Base-by-base conservation (phyloP, 768 basidiomycete genomes). In the Suillus alpinus region DNA sequence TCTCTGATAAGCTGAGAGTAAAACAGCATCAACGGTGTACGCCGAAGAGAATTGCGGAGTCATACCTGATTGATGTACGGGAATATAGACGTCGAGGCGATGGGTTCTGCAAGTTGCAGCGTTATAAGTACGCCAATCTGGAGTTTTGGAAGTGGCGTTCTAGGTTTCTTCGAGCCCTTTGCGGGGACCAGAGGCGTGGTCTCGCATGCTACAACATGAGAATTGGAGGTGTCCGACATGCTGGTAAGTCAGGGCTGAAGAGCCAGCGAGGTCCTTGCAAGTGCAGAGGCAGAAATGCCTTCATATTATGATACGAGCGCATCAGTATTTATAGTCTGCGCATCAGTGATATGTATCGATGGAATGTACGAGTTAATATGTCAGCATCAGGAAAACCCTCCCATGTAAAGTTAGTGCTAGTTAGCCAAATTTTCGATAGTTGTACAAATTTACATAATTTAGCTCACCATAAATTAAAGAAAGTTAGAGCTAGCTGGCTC, bases 1-100 rank as follows among this genome's bases (percentile, higher is more conserved):
- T 86, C 86, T 31, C 81, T 76, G 41, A 89, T 79, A n/a, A 88
- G 78, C 86, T 88, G 57, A 32, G 34, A 2, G n/a, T 2, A 1
- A 49, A 18, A 18, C 9, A 6, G 26, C 18, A 10, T 49, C 46
- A 14, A 18, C 14, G 10, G 23, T 49, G 16, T 63, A 41, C 7
- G 13, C 14, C 26, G 26, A 31, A 26, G 32, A 46, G 16, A 3
- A 20, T 4, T 4, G 6, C 10, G 4, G 23, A 7, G 23, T 14
- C 60, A 2, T n/a, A 77, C 81, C 69, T 83, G 78, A 58, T 81
- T 81, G 23, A 84, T 77, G 69, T 82, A 83, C 1, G 82, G 82
- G 39, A 77, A 78, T 51, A 84, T 84, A 26, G 75, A 80, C 26
- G 75, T 72, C 0, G 76, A 74, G 6, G 80, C 76, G 43, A 82